Evolutionary conservation across 371 early-diverging fungal species (phyloP).

Genomic region (Nematocida minor): DNA sequence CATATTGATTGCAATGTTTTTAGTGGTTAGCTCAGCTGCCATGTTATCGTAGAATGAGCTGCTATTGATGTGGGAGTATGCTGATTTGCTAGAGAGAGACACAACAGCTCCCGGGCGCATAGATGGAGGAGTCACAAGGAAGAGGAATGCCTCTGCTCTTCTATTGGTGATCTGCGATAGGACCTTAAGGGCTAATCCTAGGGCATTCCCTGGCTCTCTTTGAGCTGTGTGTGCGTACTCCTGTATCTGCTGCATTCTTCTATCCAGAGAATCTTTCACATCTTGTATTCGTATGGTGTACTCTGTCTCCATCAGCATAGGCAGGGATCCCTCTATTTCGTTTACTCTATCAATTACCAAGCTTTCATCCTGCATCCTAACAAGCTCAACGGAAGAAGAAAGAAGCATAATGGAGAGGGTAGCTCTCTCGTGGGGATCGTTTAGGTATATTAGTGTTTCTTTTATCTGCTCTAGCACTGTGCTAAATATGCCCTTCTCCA

Average conservation of each 20-base stretch:
- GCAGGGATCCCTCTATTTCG: conserved; percentile 57
- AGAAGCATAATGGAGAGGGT: conserved; percentile 18
- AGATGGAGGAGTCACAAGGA: conserved; percentile 57
- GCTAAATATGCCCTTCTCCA: conserved; percentile 30
- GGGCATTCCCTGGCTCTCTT: conserved; percentile 47
- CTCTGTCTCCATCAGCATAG: conserved; percentile 34
- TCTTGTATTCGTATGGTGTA: conserved; percentile 24
- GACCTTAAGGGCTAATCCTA: conserved; percentile 55
- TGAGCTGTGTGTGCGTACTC: conserved; percentile 21
- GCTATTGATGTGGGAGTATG: conserved; percentile 1
- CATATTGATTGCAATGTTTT: conserved; percentile 81
- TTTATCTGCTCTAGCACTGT: neutral
- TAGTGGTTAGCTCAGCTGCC: conserved; percentile 79
- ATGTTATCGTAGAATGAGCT: conserved; percentile 77
- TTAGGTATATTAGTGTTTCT: neutral
- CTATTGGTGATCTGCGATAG: conserved; percentile 15
- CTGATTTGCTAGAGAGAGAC: neutral
- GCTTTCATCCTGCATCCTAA: conserved; percentile 1
- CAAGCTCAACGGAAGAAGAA: neutral
- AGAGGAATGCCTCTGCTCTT: conserved; percentile 53
- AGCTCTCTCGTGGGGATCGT: conserved; percentile 39
- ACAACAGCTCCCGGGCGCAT: conserved; percentile 41
- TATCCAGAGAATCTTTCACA: neutral
- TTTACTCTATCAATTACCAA: conserved; percentile 18
- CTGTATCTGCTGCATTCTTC: conserved; percentile 2